A percentile compares a stretch with the other conserved stretches of the same genome.
Conservation (phyloP, 163 green algal genomes). For the Scenedesmus sp. region DNA sequence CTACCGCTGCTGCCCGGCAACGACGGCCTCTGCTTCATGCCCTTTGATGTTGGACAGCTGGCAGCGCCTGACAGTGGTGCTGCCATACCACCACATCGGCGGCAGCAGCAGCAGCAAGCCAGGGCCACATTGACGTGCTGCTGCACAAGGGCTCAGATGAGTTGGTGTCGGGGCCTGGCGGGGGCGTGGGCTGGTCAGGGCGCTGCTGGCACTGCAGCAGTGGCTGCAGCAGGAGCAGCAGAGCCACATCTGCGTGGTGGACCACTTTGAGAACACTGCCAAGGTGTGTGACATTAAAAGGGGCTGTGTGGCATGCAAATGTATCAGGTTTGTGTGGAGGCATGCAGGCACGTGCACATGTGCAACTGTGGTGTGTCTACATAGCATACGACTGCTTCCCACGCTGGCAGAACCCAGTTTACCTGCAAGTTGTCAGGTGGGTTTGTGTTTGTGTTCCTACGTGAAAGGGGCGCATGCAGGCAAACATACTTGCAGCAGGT, state of each 20-base stretch:
- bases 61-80: constrained; percentile 53
- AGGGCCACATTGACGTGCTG: constrained; percentile 55
- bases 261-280: constrained; percentile 53
- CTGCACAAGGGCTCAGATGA: constrained; percentile 81
- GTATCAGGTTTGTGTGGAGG: not conserved
- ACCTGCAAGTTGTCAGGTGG: no score
- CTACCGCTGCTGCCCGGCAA: constrained; percentile 64
- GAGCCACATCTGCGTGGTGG: constrained; percentile 44
- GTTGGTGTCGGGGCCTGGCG: constrained; percentile 58
- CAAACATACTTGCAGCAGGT: not conserved
- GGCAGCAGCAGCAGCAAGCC: not conserved
- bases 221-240: constrained; percentile 41
- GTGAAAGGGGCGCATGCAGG: not conserved
- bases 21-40: constrained; percentile 63
- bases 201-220: constrained; percentile 45
- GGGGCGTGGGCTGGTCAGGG: constrained; percentile 34
- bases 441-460: not conserved
- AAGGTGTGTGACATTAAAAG: no score
- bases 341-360: not conserved
- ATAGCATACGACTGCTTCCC: no score
- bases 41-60: constrained; percentile 58
- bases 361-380: not conserved
- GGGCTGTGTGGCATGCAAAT: no score
- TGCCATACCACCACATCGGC: not conserved
- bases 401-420: no score